Evolutionary conservation across 352 stramenopile genomes (phyloP), one percentile per base, ranked within the genome.

Genomic region (Sclerospora graminicola): DNA sequence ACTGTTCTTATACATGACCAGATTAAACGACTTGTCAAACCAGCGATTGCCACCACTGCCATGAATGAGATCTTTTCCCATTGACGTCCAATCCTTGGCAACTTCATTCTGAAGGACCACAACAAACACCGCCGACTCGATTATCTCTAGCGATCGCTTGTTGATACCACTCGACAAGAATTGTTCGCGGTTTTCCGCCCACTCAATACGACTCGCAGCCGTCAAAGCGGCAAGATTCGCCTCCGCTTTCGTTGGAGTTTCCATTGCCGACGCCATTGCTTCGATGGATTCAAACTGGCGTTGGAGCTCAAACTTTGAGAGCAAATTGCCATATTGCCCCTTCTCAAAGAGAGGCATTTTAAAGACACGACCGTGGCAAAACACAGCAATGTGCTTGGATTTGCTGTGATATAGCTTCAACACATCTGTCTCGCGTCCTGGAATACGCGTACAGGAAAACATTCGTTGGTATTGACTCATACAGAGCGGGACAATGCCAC

Each of bases 1-100:
- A 14, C 89, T 94, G 66, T 98, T 98, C 28, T 84, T 82, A 51
- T 94, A 97, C 23, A 96, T 79, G 24, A 98, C 79, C 3, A 99
- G 41, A 60, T 97, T 95, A 47, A 98, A 92, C 5, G 81, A 94
- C 69, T 99, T 99, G 66, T 98, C 95, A 52, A 98, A 98, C 87
- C 89, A 98, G 32, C 94, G 87, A 77, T 98, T 98, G 40, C 72
- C 68, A 27, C 92, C 92, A 37, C 35, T 84, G 45, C 84, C 81
- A 54, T 91, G 81, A 39, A 95, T 89, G 6, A 92, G 55, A 41
- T 84, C 66, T 36, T 74, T 75, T 37, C 77, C 77, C 60, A 87
- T 84, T 5, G 52, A 64, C 1, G 63, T 85, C 63, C 74, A 88
- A 41, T 82, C 62, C 23, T 50, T 53, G 3, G 71, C 68, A 15